phyloP scores from a whole-genome alignment of 2,329 filamentous ascomycete genomes.

The Fusarium scirpi region DNA sequence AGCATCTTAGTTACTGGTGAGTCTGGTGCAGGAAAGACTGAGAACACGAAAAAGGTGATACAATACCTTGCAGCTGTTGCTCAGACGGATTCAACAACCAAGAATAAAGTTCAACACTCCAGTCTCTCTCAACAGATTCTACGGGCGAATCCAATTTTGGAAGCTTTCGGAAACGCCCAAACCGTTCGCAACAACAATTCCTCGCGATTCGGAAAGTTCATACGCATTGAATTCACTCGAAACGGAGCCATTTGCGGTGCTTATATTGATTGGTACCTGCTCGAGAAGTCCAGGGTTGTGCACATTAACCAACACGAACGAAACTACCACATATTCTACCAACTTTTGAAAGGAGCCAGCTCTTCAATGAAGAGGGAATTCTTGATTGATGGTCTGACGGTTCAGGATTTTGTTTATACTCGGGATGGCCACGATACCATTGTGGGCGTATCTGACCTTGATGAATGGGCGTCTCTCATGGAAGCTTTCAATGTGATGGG shows the following conservation, averaged over 20 bases:
- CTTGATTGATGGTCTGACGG: constrained; percentile 77
- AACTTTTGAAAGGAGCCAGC: constrained; percentile 88
- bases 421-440: constrained; percentile 92
- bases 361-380: constrained; percentile 79
- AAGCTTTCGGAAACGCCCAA: constrained; percentile 98
- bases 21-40: constrained; percentile 97
- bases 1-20: constrained; percentile 98
- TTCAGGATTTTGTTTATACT: constrained; percentile 93
- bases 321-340: constrained; percentile 98
- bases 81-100: constrained; percentile 78
- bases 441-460: constrained; percentile 85
- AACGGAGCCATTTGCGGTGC: constrained; percentile 92
- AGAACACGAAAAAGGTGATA: constrained; percentile 99
- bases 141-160: constrained; percentile 94
- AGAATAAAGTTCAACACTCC: constrained; percentile 73
- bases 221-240: constrained; percentile 92
- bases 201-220: constrained; percentile 98
- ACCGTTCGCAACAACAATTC: constrained; percentile 99
- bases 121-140: constrained; percentile 97
- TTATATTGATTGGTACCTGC: constrained; percentile 97
- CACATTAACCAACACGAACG: constrained; percentile 87
- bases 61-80: constrained; percentile 97
- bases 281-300: constrained; percentile 98
- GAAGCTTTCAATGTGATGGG: constrained; percentile 97
- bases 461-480: constrained; percentile 90